Conservation (phyloP, 495 filamentous ascomycete genomes). For the Podospora appendiculata region DNA sequence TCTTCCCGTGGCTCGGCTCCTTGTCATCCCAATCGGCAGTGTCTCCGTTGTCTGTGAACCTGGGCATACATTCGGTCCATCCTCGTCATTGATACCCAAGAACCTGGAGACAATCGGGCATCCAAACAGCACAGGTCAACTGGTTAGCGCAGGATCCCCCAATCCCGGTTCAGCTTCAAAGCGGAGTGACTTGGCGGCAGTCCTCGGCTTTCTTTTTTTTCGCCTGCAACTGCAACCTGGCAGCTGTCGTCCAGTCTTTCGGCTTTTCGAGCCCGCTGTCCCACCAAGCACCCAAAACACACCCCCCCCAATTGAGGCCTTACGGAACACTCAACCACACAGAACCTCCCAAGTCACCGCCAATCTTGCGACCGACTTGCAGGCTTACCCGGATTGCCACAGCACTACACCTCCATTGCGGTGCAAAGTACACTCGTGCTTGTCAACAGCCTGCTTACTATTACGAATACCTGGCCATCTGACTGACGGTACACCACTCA, state of each 20-base stretch:
- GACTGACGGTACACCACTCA: not conserved
- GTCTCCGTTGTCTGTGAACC: not conserved
- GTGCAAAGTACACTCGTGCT: not conserved
- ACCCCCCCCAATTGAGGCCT: conserved; percentile 20
- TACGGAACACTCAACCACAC: conserved; percentile 21
- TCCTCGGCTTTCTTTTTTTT: conserved; percentile 4
- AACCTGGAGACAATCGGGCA: conserved; percentile 19
- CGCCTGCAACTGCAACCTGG: conserved; percentile 3
- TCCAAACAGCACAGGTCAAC: conserved; percentile 13
- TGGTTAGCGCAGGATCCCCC: conserved; percentile 9
- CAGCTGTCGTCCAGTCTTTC: conserved; percentile 2
- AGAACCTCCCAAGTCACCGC: conserved; percentile 18
- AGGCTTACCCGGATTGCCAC: conserved; percentile 15
- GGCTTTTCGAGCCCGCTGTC: conserved; percentile 5
- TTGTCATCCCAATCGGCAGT: not conserved
- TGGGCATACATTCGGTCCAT: not conserved
- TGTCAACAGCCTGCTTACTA: not conserved
- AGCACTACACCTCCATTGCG: not conserved
- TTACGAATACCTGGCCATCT: no score
- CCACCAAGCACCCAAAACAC: conserved; percentile 14
- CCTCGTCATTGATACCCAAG: conserved; percentile 26
- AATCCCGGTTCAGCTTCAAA: conserved; percentile 9
- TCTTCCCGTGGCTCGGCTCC: not conserved
- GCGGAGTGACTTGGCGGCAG: conserved; percentile 5
- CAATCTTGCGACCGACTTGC: conserved; percentile 12